Evolutionary conservation across 2,329 filamentous ascomycete genomes (phyloP), one percentile per base, ranked within the genome.

Genomic region (Amauroascus verrucosus): DNA sequence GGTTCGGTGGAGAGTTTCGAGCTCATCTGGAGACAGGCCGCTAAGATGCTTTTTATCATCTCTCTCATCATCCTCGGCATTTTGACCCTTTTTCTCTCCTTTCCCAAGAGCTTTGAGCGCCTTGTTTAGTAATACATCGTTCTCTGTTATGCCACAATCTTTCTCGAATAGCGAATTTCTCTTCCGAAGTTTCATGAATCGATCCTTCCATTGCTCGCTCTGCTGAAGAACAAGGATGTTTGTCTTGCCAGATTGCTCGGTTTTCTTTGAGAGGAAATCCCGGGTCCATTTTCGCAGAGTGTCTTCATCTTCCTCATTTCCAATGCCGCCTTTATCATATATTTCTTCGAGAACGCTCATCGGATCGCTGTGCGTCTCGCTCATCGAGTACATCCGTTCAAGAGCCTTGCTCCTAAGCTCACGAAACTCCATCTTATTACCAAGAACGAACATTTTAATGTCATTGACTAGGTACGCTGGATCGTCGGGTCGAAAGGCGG

Each of bases 361-460:
- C 11, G 57, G 55, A 40, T 59, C 56, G 3, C 40, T 46, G 20
- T 53, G 47, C 1, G 48, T 56, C 38, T 50, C 55, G 20, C 30
- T 51, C 38, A 54, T 48, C 1, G 56, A 48, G 20, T 57, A 54
- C 24, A 59, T 28, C 28, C 56, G 51, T 20, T 56, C 33, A 8
- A 55, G 33, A 13, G 57, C 57, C 20, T 52, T 57, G 32, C 47
- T 11, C 11, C 24, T 37, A 16, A 59, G 51, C 22, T 59, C 57
- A 9, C 43, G 14, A 32, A 59, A 59, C 9, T 30, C 37, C 7
- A 55, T 46, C 22, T 53, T 53, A 45, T 53, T 59, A 8, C 50
- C 57, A 20, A 59, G 53, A 24, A 48, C 54, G 32, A 57, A 59
- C 46, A 59, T 53, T 14, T 51, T 54, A 28, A 59, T 48, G 40